Evolutionary conservation across 768 basidiomycete genomes (phyloP), one percentile per base, ranked within the genome.

Genomic region (Mycena rosella): DNA sequence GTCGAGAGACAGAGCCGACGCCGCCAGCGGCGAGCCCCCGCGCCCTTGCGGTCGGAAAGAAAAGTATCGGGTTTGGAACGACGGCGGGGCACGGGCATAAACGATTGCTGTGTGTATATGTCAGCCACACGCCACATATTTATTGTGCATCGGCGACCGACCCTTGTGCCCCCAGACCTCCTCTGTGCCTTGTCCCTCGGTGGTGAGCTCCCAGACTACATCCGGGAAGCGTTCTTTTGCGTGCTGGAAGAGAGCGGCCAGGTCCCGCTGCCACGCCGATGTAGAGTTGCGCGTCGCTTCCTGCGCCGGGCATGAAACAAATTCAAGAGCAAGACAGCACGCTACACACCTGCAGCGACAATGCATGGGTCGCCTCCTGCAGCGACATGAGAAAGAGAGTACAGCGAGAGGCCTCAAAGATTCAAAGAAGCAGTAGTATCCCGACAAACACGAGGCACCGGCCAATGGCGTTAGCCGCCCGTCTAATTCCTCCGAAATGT

Each of bases 111-210:
- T 14, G 58, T 13, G 38, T 9, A 7, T 22, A 3, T n/a, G n/a
- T 24, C n/a, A 45, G 44, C 8, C n/a, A n/a, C n/a, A n/a, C n/a
- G n/a, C n/a, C n/a, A n/a, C n/a, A n/a, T n/a, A n/a, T n/a, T n/a
- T n/a, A n/a, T n/a, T n/a, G n/a, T n/a, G n/a, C n/a, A n/a, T n/a
- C n/a, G n/a, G n/a, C 14, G 6, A 60, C 87, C 18, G 36, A 97
- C 96, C 96, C 88, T 98, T 97, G 79, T 99, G 97, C 5, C 94
- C 96, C 91, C 93, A 98, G 29, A 98, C 89, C 71, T 92, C 88
- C 63, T 86, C 85, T 18, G 20, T n/a, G 55, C 79, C 82, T 66
- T 85, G 84, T 56, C 86, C 86, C 34, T 87, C 88, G 42, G 74
- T 81, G 0, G 76, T 77, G 22, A 91, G 83, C 77, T 91, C 89